Evolutionary conservation across 164 flowering plant genomes (phyloP).

Genomic region (Nymphaea colorata): DNA sequence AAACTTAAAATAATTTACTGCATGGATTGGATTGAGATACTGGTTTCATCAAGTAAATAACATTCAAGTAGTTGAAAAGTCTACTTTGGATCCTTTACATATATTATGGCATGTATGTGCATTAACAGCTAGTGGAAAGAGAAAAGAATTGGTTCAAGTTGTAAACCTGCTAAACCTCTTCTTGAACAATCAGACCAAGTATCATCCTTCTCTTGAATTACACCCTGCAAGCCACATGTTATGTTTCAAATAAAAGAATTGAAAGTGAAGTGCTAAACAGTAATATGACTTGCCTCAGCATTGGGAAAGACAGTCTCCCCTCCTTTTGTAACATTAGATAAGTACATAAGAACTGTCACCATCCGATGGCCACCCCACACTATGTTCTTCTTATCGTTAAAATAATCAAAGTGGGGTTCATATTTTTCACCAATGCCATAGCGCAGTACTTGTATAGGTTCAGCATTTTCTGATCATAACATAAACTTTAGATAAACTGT

Average conservation of each 20-base stretch:
- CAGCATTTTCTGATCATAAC: constrained; percentile 68
- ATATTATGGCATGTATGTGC: not conserved
- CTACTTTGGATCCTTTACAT: too few species aligned
- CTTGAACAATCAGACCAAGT: not conserved
- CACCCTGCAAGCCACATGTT: not conserved
- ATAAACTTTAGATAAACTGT: not conserved
- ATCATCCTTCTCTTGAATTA: not conserved
- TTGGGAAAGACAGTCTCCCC: constrained; percentile 94
- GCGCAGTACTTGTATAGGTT: constrained; percentile 85
- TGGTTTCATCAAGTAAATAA: too few species aligned
- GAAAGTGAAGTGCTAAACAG: not conserved
- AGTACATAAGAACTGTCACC: constrained; percentile 96
- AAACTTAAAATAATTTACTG: too few species aligned
- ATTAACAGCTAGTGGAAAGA: not conserved
- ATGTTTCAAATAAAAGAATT: too few species aligned
- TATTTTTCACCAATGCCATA: constrained; percentile 88
- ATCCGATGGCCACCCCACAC: constrained; percentile 89
- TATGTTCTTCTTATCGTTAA: constrained; percentile 68
- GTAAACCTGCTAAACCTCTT: not conserved
- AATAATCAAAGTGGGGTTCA: constrained; percentile 90
- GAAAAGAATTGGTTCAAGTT: not conserved
- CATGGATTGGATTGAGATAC: too few species aligned
- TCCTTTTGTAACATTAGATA: constrained; percentile 72
- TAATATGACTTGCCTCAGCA: constrained; percentile 63
- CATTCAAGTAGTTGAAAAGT: too few species aligned